Evolutionary conservation across 1,284 basidiomycete genomes (phyloP).

Genomic region (Leccinum cinnamomeum): DNA sequence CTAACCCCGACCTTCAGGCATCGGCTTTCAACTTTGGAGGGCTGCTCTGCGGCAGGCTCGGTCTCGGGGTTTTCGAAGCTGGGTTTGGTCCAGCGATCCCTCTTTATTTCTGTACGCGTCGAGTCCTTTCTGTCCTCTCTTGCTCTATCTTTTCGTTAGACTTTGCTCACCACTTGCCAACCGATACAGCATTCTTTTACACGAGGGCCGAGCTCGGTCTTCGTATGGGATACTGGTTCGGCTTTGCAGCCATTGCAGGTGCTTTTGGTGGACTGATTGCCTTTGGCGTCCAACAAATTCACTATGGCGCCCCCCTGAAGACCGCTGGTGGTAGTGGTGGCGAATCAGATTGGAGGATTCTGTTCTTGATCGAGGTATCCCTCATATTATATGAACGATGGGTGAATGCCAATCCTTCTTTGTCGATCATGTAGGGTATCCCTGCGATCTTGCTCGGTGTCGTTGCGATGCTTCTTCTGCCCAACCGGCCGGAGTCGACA

Average conservation of each 20-base stretch:
- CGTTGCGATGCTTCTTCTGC: slow-evolving; percentile 63
- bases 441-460: slow-evolving; percentile 74
- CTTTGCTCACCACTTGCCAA: background rate
- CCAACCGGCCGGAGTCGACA: slow-evolving; percentile 77
- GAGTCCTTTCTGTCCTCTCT: background rate
- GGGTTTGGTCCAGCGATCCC: slow-evolving; percentile 74
- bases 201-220: slow-evolving; percentile 70
- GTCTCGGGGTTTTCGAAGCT: slow-evolving; percentile 71
- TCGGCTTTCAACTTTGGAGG: slow-evolving; percentile 59
- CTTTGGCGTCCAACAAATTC: slow-evolving; percentile 65
- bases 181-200: slow-evolving; percentile 64
- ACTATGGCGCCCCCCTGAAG: slow-evolving; percentile 31
- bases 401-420: background rate
- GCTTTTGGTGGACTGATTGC: slow-evolving; percentile 79
- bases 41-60: slow-evolving; percentile 55
- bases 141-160: no score
- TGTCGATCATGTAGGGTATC: slow-evolving; percentile 45
- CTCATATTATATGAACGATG: background rate
- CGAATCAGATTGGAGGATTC: slow-evolving; percentile 54
- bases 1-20: slow-evolving; percentile 41
- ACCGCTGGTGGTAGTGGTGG: slow-evolving; percentile 29
- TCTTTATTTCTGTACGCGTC: slow-evolving; percentile 65
- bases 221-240: slow-evolving; percentile 78
- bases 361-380: slow-evolving; percentile 75
- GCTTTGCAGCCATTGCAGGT: slow-evolving; percentile 76